Conservation (phyloP, 192 early-diverging fungal species). For the Chytriomyces sp. region DNA sequence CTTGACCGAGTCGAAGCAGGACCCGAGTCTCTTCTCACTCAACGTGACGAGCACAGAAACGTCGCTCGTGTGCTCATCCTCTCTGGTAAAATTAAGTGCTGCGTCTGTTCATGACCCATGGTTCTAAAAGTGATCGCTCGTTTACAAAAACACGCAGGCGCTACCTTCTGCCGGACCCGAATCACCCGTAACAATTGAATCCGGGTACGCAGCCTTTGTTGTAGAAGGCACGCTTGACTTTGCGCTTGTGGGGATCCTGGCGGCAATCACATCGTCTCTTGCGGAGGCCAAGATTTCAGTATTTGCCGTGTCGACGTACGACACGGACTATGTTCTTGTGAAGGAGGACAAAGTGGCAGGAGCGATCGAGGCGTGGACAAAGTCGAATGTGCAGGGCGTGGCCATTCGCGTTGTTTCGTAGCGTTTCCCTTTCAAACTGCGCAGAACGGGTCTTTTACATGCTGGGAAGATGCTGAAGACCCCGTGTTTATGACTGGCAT, state of each 20-base stretch:
- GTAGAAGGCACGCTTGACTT: conserved; percentile 72
- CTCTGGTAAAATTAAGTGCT: neutral
- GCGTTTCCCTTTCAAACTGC: too few species aligned
- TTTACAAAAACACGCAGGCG: neutral
- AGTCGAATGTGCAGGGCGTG: neutral
- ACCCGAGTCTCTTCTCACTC: conserved; percentile 11
- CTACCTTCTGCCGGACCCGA: neutral
- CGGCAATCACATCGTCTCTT: conserved; percentile 55
- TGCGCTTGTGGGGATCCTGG: conserved; percentile 68
- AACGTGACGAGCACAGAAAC: conserved; percentile 10
- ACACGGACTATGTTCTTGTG: conserved; percentile 71
- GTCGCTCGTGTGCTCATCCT: conserved; percentile 6
- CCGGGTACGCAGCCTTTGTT: conserved; percentile 51
- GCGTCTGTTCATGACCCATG: too few species aligned
- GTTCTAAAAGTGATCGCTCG: neutral
- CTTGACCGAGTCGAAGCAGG: conserved; percentile 16
- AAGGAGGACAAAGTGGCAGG: conserved; percentile 14
- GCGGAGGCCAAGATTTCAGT: conserved; percentile 62
- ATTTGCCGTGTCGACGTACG: conserved; percentile 72
- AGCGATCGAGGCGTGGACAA: conserved; percentile 15
- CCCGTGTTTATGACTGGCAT: too few species aligned
- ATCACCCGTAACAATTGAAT: conserved; percentile 6
- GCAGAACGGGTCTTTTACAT: too few species aligned
- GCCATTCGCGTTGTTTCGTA: neutral
- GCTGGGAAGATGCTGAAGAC: too few species aligned